A percentile compares a stretch with the other conserved stretches of the same genome.
Evolutionary conservation across 2,329 filamentous ascomycete genomes (phyloP).

Genomic region (Trichophyton mentagrophytes): DNA sequence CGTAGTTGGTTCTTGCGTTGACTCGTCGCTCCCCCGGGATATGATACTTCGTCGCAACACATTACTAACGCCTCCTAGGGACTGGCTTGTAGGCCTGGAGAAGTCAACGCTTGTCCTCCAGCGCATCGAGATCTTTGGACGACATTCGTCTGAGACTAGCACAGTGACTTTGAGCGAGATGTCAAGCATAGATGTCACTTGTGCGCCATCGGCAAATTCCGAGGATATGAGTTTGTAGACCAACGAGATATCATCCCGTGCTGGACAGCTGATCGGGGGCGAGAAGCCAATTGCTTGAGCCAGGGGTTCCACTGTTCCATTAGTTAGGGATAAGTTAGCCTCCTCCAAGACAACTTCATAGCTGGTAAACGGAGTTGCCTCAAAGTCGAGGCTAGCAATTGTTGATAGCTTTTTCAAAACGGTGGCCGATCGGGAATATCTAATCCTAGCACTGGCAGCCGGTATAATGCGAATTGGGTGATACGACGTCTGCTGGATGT

Average conservation of each 20-base stretch:
- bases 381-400: slow-evolving; percentile 43
- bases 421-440: slow-evolving; percentile 35
- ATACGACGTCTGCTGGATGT: slow-evolving; percentile 42
- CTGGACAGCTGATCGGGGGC: slow-evolving; percentile 33
- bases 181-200: slow-evolving; percentile 31
- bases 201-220: slow-evolving; percentile 23
- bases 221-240: slow-evolving; percentile 39
- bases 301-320: slow-evolving; percentile 36
- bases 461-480: slow-evolving; percentile 43
- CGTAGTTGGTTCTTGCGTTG: neutral
- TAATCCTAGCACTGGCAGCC: slow-evolving; percentile 43
- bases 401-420: slow-evolving; percentile 33
- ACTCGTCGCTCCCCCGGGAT: neutral
- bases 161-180: slow-evolving; percentile 36
- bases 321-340: slow-evolving; percentile 35
- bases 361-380: slow-evolving; percentile 41
- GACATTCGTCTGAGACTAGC: slow-evolving; percentile 29
- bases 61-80: slow-evolving; percentile 31
- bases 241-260: slow-evolving; percentile 45
- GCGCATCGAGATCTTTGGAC: slow-evolving; percentile 35
- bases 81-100: slow-evolving; percentile 35
- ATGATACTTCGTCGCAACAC: slow-evolving; percentile 35
- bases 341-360: slow-evolving; percentile 39
- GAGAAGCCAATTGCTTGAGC: slow-evolving; percentile 25
- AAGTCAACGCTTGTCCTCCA: slow-evolving; percentile 40